These are phyloP conservation scores for Penicillium paxilli DNA, from an alignment of 495 filamentous ascomycete genomes.

Conservation along the genomic window DNA sequence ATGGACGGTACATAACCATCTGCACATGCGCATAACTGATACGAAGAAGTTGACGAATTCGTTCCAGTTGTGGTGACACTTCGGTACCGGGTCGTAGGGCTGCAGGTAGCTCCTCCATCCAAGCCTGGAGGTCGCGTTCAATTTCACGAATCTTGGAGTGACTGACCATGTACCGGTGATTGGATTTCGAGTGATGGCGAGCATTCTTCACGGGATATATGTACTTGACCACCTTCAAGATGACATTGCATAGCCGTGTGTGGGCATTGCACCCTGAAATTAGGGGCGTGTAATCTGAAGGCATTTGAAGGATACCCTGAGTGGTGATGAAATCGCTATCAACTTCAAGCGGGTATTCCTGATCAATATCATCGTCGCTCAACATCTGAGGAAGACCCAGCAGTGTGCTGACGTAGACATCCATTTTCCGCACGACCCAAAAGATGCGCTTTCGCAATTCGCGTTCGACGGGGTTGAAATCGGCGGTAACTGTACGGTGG, in stretches of 20 bases:
- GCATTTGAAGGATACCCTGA: slow-evolving; percentile 70
- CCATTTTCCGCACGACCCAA: slow-evolving; percentile 90
- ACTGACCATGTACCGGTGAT: slow-evolving; percentile 80
- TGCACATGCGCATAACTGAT: slow-evolving; percentile 90
- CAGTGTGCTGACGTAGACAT: slow-evolving; percentile 87
- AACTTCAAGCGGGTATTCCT: slow-evolving; percentile 80
- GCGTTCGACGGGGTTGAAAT: slow-evolving; percentile 81
- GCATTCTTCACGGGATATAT: slow-evolving; percentile 86
- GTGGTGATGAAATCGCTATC: slow-evolving; percentile 90
- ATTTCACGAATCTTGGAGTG: slow-evolving; percentile 89
- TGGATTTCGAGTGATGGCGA: slow-evolving; percentile 43
- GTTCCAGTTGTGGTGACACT: slow-evolving; percentile 67
- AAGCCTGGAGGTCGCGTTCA: slow-evolving; percentile 78
- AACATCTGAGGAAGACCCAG: slow-evolving; percentile 84
- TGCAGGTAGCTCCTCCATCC: slow-evolving; percentile 78
- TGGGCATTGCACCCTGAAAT: slow-evolving; percentile 87
- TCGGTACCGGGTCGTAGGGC: slow-evolving; percentile 75
- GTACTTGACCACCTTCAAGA: slow-evolving; percentile 82
- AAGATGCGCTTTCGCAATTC: slow-evolving; percentile 85
- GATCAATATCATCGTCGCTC: slow-evolving; percentile 87
- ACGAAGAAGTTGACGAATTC: slow-evolving; percentile 81
- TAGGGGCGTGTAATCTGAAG: slow-evolving; percentile 69
- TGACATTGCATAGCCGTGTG: slow-evolving; percentile 70
- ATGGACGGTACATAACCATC: slow-evolving; percentile 93
- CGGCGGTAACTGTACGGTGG: slow-evolving; percentile 73